Base-by-base conservation (phyloP, 257 asterid species). In the Haberlea rhodopensis region DNA sequence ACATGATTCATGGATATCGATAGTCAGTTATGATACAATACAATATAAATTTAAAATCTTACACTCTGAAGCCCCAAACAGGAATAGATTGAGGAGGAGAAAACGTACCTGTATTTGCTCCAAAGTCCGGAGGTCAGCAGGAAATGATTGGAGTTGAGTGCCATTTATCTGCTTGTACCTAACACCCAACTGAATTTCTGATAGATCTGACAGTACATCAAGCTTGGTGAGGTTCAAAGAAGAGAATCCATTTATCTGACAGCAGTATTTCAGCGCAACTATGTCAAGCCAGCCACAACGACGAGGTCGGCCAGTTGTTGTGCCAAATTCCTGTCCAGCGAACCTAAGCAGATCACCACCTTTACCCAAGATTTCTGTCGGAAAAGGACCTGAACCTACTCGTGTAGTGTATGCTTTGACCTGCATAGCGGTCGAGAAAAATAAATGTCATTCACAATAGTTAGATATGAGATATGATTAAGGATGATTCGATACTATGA, bases 271-370 rank as follows among this genome's bases (percentile, higher is more conserved):
- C 63, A 94, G 78, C 16, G 96, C 97, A 69, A 87, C 96, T 76
- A 94, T 57, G 72, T 94, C 99, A 3, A 94, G 96, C 99, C 99
- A 94, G 65, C 99, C 96, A 66, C 99, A 94, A 43, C 97, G 96
- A 67, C 99, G 99, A 40, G 96, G 96, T 34, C 99, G 96, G 4
- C 96, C 99, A 31, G 99, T 94, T 22, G 95, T 90, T n/a, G 99
- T 94, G 56, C 99, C 99, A 65, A 87, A 90, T 67, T 94, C 99
- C 65, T 90, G 97, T 37, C 99, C 99, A 45, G 95, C 90, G 74
- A 79, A 81, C 75, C 96, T 80, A 68, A 94, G 95, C 52, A 81
- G 69, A 54, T 90, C 97, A 5, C 99, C 87, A 18, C 69, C 84
- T 83, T 83, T 74, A 56, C 87, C 99, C 79, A 81, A 73, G 71